These are phyloP conservation scores for Skeletonema costatum DNA, from an alignment of 108 stramenopile species.

Conservation along the genomic window DNA sequence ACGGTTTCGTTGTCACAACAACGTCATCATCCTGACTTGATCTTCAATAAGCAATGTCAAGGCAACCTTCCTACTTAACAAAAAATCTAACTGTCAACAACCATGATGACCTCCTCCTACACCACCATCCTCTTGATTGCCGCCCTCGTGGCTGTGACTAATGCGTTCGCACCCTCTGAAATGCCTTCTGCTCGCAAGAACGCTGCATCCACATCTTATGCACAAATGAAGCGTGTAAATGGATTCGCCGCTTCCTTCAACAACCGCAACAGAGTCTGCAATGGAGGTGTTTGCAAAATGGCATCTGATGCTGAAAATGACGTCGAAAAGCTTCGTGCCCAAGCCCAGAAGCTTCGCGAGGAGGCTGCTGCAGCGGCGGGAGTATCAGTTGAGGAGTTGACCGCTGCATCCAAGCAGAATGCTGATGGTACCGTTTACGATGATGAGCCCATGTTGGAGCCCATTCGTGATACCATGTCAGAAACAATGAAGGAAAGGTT, in stretches of 20 bases:
- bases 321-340: conserved; percentile 23
- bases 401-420: background rate
- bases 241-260: conserved; percentile 21
- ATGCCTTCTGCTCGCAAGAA: conserved; percentile 5
- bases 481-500: conserved; percentile 70
- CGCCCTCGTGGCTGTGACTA: conserved; percentile 6
- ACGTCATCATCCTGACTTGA: too few species aligned
- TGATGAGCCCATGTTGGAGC: conserved; percentile 44
- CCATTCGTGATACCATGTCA: conserved; percentile 60
- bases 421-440: conserved; percentile 41
- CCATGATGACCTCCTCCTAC: conserved; percentile 9
- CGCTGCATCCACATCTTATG: conserved; percentile 14
- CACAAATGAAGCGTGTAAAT: conserved; percentile 34
- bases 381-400: conserved; percentile 33
- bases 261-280: conserved; percentile 8
- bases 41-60: too few species aligned
- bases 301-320: conserved; percentile 41
- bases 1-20: too few species aligned
- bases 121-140: conserved; percentile 15
- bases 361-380: conserved; percentile 40
- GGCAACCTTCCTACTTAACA: too few species aligned
- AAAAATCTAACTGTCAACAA: background rate
- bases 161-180: conserved; percentile 31
- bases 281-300: conserved; percentile 26
- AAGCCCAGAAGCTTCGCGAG: conserved; percentile 36